These are phyloP conservation scores for Cairneyella variabilis DNA, from an alignment of 495 filamentous ascomycete species.

Conservation along the genomic window DNA sequence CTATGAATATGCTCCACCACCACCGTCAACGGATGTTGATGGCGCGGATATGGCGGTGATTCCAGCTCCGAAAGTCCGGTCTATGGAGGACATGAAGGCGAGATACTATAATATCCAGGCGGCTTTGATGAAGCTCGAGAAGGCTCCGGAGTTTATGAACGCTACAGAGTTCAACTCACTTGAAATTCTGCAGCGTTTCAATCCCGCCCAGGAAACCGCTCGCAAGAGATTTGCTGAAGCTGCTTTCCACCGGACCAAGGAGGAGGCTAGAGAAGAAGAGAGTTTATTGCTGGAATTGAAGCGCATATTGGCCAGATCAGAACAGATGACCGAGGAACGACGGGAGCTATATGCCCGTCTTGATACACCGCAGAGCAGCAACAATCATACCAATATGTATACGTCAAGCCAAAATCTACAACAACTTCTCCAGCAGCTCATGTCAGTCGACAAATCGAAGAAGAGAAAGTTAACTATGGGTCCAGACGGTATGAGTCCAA, in stretches of 20 bases:
- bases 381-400: slow-evolving; percentile 65
- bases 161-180: slow-evolving; percentile 73
- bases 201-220: slow-evolving; percentile 66
- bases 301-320: slow-evolving; percentile 77
- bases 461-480: slow-evolving; percentile 68
- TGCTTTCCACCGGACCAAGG: slow-evolving; percentile 71
- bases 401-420: slow-evolving; percentile 74
- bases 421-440: slow-evolving; percentile 73
- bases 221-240: slow-evolving; percentile 82
- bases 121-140: slow-evolving; percentile 78
- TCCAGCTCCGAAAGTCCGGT: slow-evolving; percentile 45
- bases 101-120: slow-evolving; percentile 86
- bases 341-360: slow-evolving; percentile 86
- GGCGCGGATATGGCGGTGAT: slow-evolving; percentile 40
- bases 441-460: slow-evolving; percentile 78
- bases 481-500: slow-evolving; percentile 44
- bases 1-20: slow-evolving; percentile 68
- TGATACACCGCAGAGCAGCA: slow-evolving; percentile 68
- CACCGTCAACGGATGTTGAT: slow-evolving; percentile 36
- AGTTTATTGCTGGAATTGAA: slow-evolving; percentile 83
- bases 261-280: slow-evolving; percentile 89
- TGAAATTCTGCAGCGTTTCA: slow-evolving; percentile 81
- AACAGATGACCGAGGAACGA: slow-evolving; percentile 79
- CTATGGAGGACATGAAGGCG: slow-evolving; percentile 86
- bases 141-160: slow-evolving; percentile 80